phyloP scores from a whole-genome alignment of 805 yeast species.

The Lachancea waltii region DNA sequence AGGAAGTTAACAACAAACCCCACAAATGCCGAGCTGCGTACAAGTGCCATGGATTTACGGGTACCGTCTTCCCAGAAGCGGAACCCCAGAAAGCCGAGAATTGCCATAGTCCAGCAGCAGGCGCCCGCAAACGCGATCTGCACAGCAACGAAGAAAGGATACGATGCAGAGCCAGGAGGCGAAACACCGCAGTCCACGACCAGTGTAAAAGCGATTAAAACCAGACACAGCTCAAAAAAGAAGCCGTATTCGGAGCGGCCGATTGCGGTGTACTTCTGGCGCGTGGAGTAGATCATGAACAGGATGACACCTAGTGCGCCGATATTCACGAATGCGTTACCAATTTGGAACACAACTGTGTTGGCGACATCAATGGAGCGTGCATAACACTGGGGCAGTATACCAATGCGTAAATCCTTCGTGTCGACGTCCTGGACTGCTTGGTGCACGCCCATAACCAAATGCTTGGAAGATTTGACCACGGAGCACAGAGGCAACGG shows the following conservation, averaged over 20 bases:
- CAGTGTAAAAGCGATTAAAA: constrained; percentile 56
- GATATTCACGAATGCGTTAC: constrained; percentile 79
- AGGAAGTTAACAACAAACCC: constrained; percentile 65
- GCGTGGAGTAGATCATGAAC: constrained; percentile 68
- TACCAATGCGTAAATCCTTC: constrained; percentile 44
- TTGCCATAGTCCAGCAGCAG: constrained; percentile 59
- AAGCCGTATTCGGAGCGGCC: constrained; percentile 83
- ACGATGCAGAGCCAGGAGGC: constrained; percentile 73
- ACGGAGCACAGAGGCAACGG: constrained; percentile 79
- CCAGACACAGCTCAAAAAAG: constrained; percentile 55
- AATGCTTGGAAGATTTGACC: constrained; percentile 45
- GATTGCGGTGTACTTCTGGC: constrained; percentile 88
- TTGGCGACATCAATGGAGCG: constrained; percentile 83
- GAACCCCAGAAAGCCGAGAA: constrained; percentile 75
- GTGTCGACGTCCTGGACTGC: constrained; percentile 18
- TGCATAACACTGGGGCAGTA: constrained; percentile 75
- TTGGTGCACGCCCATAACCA: constrained; percentile 18
- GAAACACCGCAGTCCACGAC: constrained; percentile 89
- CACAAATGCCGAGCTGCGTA: constrained; percentile 45
- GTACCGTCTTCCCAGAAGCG: constrained; percentile 97
- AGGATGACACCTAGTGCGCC: constrained; percentile 59
- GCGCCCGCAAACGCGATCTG: constrained; percentile 73
- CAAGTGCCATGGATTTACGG: constrained; percentile 47
- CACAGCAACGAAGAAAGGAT: constrained; percentile 74
- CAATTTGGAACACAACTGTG: constrained; percentile 83